Evolutionary conservation across 805 yeast genomes (phyloP), one percentile per base, ranked within the genome.

Genomic region (Suhomyces tanzawaensis): DNA sequence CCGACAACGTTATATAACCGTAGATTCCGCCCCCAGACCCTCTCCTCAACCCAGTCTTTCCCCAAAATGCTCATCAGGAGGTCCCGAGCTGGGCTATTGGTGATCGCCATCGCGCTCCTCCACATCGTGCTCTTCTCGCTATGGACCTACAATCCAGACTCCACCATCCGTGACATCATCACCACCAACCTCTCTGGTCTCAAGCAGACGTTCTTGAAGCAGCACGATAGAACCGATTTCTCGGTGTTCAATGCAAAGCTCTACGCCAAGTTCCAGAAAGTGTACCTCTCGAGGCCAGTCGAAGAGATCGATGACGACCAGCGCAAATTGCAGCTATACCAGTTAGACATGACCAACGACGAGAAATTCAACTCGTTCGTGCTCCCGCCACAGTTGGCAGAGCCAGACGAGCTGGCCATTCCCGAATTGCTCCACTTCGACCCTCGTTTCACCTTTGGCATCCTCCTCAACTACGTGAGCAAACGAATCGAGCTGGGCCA

Each of bases 391-490:
- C 40, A 42, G 26, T 23, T 44, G n/a, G 28, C 24, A 11, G 49
- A 42, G 5, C 21, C 37, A 3, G 37, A 36, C 13, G 29, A 34
- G 9, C 21, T 33, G 6, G 30, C 37, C n/a, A 33, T 39, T n/a
- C 43, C 47, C 2, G 32, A 24, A 18, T 29, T 48, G 34, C 51
- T 45, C 15, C 43, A 39, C 15, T 58, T 45, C 37, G 68, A 62
- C 42, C 64, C 66, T 0, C 40, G 68, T 24, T 42, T 59, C 37
- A 57, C 68, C 4, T 34, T 52, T 26, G 57, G 58, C 1, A 16
- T 56, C 32, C 32, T 61, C 6, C 35, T 46, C 1, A 32, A 47
- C 14, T 39, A 42, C 25, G 28, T 49, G 12, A n/a, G 39, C 25
- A 13, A 36, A 18, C 25, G 19, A 21, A 23, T 25, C 9, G 16